A percentile compares a stretch with the other conserved stretches of the same genome.
These are phyloP conservation scores for Globisporangium takayamanum DNA, from an alignment of 352 stramenopile genomes.

Conservation along the genomic window DNA sequence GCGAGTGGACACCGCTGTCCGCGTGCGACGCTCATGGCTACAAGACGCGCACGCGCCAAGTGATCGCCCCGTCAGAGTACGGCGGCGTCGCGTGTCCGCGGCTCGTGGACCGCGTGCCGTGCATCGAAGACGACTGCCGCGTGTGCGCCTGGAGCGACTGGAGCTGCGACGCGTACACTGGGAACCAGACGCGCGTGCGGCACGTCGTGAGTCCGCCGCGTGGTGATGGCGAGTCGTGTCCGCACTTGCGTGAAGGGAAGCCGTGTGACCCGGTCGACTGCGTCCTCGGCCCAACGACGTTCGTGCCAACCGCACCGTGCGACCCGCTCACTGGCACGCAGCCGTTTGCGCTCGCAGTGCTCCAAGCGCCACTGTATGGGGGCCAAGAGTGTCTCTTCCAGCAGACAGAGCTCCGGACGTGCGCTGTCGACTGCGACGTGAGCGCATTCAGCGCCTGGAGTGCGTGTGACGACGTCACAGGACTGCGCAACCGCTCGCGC, in stretches of 20 bases:
- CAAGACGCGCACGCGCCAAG: constrained; percentile 21
- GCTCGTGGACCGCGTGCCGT: constrained; percentile 20
- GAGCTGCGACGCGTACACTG: constrained; percentile 25
- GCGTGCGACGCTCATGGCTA: constrained; percentile 19
- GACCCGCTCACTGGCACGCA: constrained; percentile 20
- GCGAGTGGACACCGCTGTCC: constrained; percentile 19
- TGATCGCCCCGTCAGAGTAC: constrained; percentile 17
- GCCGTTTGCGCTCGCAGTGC: constrained; percentile 22
- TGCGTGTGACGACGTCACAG: constrained; percentile 22
- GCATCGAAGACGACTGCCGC: constrained; percentile 22
- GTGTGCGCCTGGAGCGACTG: constrained; percentile 29
- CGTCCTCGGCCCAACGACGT: constrained; percentile 21
- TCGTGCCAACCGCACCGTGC: constrained; percentile 23
- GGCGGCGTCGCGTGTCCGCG: constrained; percentile 18
- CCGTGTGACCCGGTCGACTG: constrained; percentile 38
- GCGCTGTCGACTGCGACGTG: constrained; percentile 35
- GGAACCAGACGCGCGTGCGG: constrained; percentile 28
- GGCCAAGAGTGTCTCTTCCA: constrained; percentile 21
- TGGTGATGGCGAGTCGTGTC: constrained; percentile 26
- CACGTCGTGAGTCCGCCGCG: constrained; percentile 22
- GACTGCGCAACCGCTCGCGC: constrained; percentile 30
- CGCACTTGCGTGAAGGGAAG: constrained; percentile 18
- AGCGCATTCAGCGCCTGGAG: constrained; percentile 33
- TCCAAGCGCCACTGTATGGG: constrained; percentile 24
- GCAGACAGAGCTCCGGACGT: constrained; percentile 20